Base-by-base conservation (phyloP, 1,139 yeast genomes). In the Taphrina deformans region DNA sequence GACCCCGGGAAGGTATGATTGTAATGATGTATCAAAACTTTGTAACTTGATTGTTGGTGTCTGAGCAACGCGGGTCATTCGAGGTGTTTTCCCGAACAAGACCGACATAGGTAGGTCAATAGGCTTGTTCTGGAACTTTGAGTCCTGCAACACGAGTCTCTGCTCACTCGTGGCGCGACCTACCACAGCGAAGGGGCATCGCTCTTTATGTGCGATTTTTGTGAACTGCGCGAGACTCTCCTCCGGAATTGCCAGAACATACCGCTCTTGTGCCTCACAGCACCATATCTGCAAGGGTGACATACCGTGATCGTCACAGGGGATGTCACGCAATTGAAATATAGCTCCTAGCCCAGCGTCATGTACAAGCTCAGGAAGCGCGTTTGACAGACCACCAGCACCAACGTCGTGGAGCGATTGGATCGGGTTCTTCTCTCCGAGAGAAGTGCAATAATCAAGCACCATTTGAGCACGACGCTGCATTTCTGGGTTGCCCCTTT, bases 221-320 rank as follows among this genome's bases (percentile, higher is more conserved):
- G 85, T 83, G 77, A 95, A 95, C 26, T 80, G 73, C 2, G 83
- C 84, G 69, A 93, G 79, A 74, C 91, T 89, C 69, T 85, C 86
- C 65, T 90, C 91, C 12, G 92, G 83, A 69, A 93, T 96, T 69
- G 96, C 99, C 73, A 95, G 78, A 31, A 95, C 99, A 74, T 92
- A 95, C 77, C 99, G 86, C 77, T 95, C 99, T 79, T 95, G 99
- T 4, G 99, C 95, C 78, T 95, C 99, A 73, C 96, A 92, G 83
- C 99, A 95, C 99, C 99, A 95, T 71, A 95, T 91, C 79, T 95
- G 99, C 96, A 93, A 89, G 65, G 99, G 98, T 9, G 98, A 92
- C 98, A 95, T 91, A 66, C 98, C 96, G 58, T 97, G 96, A 77
- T 95, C 99, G 70, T 91, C 83, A 44, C 92, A 87, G 66, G 96